Evolutionary conservation across 177 flowering plant genomes (phyloP).

Genomic region (Vitis hybrid): DNA sequence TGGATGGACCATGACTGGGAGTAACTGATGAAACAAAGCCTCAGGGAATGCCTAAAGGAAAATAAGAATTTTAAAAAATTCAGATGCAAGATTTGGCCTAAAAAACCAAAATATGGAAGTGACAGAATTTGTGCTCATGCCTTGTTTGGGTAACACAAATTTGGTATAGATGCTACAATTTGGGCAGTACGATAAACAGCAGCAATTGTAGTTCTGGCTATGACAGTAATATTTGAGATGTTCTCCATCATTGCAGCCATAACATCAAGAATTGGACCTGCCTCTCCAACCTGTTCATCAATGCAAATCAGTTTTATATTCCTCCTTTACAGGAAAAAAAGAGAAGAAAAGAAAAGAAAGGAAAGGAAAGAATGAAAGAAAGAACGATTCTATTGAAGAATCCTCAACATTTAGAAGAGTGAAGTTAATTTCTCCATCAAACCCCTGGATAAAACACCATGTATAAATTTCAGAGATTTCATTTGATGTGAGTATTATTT

Average conservation of each 20-base stretch:
- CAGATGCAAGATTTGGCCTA: not conserved
- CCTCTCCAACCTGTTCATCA: constrained; percentile 86
- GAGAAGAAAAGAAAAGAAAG: not conserved
- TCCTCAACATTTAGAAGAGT: too few species aligned
- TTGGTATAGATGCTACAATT: constrained; percentile 84
- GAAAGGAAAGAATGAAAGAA: not conserved
- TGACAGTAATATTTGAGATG: constrained; percentile 52
- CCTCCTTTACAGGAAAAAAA: not conserved
- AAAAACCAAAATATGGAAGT: not conserved
- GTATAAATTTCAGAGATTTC: too few species aligned
- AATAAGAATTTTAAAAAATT: constrained; percentile 6
- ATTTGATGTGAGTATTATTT: too few species aligned
- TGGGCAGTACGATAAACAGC: constrained; percentile 91
- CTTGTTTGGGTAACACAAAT: constrained; percentile 81
- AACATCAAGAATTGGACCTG: constrained; percentile 83
- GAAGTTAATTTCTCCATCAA: too few species aligned
- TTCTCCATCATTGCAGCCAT: constrained; percentile 97
- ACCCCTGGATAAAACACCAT: too few species aligned
- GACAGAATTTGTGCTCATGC: constrained; percentile 26
- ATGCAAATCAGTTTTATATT: not conserved
- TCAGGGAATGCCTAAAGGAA: constrained; percentile 83
- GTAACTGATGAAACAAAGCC: constrained; percentile 88
- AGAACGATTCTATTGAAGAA: too few species aligned
- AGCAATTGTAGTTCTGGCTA: constrained; percentile 70
- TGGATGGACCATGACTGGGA: constrained; percentile 87